Conservation (phyloP, 2,329 filamentous ascomycete genomes). For the Aspergillus bombycis region DNA sequence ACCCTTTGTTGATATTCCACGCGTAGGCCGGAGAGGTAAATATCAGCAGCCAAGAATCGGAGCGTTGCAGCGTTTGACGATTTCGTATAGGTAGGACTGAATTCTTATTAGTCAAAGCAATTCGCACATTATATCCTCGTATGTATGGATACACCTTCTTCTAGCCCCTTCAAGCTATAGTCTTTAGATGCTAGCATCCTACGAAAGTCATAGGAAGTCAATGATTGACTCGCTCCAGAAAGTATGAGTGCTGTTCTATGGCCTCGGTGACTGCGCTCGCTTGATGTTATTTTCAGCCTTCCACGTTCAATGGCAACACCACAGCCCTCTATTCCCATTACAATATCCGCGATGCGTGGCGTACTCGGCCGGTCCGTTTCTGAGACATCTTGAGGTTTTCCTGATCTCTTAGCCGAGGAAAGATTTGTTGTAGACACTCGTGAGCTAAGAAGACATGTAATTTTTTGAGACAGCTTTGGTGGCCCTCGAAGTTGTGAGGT, state of each 20-base stretch:
- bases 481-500: not conserved
- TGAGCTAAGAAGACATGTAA: not conserved
- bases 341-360: conserved; percentile 2
- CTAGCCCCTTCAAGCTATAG: not conserved
- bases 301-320: not conserved
- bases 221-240: not conserved
- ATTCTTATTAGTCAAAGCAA: not conserved
- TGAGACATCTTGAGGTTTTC: not conserved
- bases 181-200: not conserved
- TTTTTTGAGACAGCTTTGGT: not conserved
- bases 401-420: not conserved
- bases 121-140: not conserved
- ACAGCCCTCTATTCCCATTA: conserved; percentile 2
- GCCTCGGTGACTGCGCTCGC: conserved; percentile 1
- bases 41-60: not conserved
- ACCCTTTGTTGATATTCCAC: not conserved
- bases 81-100: not conserved
- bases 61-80: not conserved
- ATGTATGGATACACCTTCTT: conserved; percentile 2
- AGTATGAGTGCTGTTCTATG: conserved; percentile 1
- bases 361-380: not conserved
- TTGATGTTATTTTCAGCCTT: conserved; percentile 1
- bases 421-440: not conserved
- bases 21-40: not conserved
- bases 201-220: not conserved